Evolutionary conservation across 768 basidiomycete genomes (phyloP).

Genomic region (Phanerochaete carnosa): DNA sequence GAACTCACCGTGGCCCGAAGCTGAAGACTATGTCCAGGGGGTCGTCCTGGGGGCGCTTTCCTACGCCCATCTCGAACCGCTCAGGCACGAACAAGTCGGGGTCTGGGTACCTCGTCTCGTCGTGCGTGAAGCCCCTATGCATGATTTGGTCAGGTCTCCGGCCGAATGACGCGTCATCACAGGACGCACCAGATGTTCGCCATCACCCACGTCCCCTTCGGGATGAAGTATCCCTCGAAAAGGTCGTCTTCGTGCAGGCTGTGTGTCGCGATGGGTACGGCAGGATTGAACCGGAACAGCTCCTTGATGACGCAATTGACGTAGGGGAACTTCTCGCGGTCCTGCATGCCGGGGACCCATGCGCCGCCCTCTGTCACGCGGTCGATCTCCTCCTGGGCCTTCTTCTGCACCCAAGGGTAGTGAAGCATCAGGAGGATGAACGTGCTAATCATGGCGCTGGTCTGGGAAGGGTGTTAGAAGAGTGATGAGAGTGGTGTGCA

Average conservation of each 20-base stretch:
- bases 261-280: conserved; percentile 3
- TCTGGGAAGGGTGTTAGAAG: background rate
- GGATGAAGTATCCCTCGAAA: conserved; percentile 5
- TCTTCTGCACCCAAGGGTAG: background rate
- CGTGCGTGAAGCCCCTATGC: background rate
- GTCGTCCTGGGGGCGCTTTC: background rate
- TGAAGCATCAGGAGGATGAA: background rate
- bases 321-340: conserved; percentile 4
- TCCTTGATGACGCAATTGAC: conserved; percentile 21
- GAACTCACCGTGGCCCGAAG: conserved; percentile 4
- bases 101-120: background rate
- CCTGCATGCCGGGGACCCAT: conserved; percentile 1
- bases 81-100: background rate
- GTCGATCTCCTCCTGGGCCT: conserved; percentile 2
- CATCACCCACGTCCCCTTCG: conserved; percentile 4
- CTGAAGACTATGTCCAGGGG: conserved; percentile 2
- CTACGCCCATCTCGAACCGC: background rate
- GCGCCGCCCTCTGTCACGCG: conserved; percentile 3
- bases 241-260: conserved; percentile 2
- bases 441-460: background rate
- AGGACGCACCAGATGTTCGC: conserved; percentile 1
- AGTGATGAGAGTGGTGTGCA: background rate
- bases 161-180: background rate
- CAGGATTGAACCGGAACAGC: conserved; percentile 31
- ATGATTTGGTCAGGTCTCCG: background rate